These are phyloP conservation scores for Alternaria triticimaculans DNA, from an alignment of 2,329 filamentous ascomycete species.

Conservation along the genomic window DNA sequence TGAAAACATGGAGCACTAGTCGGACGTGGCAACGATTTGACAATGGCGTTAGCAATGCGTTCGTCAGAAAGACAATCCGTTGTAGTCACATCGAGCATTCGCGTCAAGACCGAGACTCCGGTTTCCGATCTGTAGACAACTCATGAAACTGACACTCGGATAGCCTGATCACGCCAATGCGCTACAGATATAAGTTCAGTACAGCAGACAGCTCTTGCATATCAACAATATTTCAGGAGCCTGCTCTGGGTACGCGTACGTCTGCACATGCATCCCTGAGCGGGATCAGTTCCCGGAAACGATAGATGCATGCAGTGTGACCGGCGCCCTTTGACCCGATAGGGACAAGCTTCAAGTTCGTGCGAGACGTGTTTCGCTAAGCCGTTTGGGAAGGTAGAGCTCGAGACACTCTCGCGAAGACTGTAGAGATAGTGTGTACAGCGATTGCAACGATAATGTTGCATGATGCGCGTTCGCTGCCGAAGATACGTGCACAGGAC, in stretches of 20 bases:
- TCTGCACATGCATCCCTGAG: neutral
- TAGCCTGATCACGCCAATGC: neutral
- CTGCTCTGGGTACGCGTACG: neutral
- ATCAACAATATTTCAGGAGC: neutral
- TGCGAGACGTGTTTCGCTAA: conserved; percentile 6
- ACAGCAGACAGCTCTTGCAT: neutral
- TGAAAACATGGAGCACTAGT: neutral
- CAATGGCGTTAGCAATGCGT: neutral
- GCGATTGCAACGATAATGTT: neutral
- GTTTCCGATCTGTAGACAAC: neutral
- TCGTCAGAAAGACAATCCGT: conserved; percentile 1
- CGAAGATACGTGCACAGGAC: neutral
- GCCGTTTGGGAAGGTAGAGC: conserved; percentile 11
- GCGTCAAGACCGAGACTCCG: neutral
- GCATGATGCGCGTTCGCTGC: neutral
- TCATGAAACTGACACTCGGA: neutral
- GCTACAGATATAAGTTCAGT: neutral
- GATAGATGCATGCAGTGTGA: conserved; percentile 10
- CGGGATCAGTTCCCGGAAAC: neutral
- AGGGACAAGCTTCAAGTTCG: neutral
- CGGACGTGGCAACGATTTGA: neutral
- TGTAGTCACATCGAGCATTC: neutral
- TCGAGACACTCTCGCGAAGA: neutral
- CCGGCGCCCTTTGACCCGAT: conserved; percentile 2
- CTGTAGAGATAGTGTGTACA: neutral